phyloP scores from a whole-genome alignment of 345 rosid genomes.

The Aegle marmelos region DNA sequence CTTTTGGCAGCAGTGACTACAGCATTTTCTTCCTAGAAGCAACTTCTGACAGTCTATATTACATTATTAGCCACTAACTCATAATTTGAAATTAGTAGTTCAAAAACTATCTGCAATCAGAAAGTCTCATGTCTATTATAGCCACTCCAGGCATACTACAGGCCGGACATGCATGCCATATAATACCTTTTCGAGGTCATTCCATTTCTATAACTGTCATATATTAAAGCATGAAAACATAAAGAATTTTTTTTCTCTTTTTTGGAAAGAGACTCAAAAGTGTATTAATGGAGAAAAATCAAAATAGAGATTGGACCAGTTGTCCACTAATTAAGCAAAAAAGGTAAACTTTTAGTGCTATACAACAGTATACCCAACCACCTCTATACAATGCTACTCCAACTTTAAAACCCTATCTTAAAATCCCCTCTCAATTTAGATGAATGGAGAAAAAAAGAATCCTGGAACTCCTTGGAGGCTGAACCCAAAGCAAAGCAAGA shows the following conservation, averaged over 20 bases:
- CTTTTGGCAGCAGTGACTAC: neutral
- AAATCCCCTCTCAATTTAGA: no score
- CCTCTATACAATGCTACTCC: no score
- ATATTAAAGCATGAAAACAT: neutral
- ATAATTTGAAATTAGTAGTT: neutral
- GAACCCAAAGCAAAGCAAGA: no score
- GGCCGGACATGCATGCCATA: neutral
- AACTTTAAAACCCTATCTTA: no score
- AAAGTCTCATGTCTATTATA: neutral
- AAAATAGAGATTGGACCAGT: no score
- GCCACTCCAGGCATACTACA: neutral
- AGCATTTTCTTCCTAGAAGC: neutral
- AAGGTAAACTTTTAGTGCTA: no score
- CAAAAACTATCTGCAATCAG: neutral
- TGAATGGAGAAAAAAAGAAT: no score
- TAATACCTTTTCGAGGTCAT: neutral
- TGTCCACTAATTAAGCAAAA: no score
- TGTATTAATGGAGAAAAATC: no score
- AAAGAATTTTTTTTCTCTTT: neutral
- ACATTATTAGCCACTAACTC: neutral
- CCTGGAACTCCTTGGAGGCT: no score
- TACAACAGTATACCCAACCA: no score
- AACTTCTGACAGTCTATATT: neutral
- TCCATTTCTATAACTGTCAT: neutral
- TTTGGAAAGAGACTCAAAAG: no score